Evolutionary conservation across 2,329 filamentous ascomycete species (phyloP).

Genomic region (Aureobasidium namibiae): DNA sequence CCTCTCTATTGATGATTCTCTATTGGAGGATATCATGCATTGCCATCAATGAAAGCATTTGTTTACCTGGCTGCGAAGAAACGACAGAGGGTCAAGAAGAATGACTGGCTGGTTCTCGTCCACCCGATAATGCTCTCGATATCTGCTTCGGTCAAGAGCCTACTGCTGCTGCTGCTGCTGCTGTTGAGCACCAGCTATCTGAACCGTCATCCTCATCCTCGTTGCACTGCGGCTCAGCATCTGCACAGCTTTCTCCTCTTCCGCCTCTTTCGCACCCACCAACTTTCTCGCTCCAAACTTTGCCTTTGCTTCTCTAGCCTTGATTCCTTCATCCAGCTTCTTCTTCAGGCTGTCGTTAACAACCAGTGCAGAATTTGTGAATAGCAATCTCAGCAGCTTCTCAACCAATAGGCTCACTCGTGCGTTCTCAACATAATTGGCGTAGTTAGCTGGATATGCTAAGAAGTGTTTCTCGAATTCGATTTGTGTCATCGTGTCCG

Average conservation of each 20-base stretch:
- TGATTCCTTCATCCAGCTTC: slow-evolving; percentile 46
- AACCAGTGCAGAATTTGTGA: slow-evolving; percentile 23
- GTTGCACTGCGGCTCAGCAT: slow-evolving; percentile 28
- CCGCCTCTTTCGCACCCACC: slow-evolving; percentile 26
- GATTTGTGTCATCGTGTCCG: slow-evolving; percentile 38
- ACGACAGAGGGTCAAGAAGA: no score
- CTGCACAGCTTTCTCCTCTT: slow-evolving; percentile 29
- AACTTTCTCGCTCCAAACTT: slow-evolving; percentile 38
- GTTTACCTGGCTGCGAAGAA: no score
- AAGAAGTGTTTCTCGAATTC: slow-evolving; percentile 55
- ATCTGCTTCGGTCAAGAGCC: no score
- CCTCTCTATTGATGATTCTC: no score
- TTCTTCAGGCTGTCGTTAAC: slow-evolving; percentile 31
- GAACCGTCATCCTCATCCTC: slow-evolving; percentile 20
- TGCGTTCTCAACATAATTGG: slow-evolving; percentile 58
- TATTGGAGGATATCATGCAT: no score
- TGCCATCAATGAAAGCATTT: no score
- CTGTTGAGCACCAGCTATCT: background rate
- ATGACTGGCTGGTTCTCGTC: no score
- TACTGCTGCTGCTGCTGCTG: background rate
- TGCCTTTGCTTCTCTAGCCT: slow-evolving; percentile 39
- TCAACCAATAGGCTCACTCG: slow-evolving; percentile 65
- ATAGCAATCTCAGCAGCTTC: slow-evolving; percentile 50
- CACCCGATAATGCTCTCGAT: no score
- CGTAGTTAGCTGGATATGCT: slow-evolving; percentile 54